Percentiles rank a stretch among this genome's conserved stretches.
Evolutionary conservation across 1,139 yeast genomes (phyloP).

Genomic region (Geotrichum reessii): DNA sequence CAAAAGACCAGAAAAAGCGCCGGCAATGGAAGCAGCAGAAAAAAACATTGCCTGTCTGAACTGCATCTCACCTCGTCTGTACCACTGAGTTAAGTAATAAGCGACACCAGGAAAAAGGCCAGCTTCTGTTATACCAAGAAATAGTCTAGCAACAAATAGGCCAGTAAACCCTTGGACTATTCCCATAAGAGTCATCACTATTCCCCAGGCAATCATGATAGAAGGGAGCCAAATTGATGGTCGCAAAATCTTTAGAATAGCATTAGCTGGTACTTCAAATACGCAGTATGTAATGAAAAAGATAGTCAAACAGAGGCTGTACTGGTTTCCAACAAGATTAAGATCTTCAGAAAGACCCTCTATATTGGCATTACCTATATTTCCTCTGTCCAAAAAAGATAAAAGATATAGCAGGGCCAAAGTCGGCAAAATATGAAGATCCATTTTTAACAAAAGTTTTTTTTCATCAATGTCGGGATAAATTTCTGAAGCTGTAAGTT

Average conservation of each 20-base stretch:
- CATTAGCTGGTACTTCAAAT: constrained; percentile 49
- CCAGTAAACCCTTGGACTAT: constrained; percentile 41
- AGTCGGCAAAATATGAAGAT: constrained; percentile 25
- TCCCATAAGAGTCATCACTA: constrained; percentile 45
- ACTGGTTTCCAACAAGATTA: constrained; percentile 43
- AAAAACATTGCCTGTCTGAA: constrained; percentile 55
- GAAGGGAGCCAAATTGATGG: constrained; percentile 43
- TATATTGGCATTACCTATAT: constrained; percentile 55
- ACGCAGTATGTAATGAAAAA: constrained; percentile 50
- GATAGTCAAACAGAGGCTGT: constrained; percentile 49
- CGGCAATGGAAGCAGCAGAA: constrained; percentile 45
- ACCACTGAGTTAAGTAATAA: constrained; percentile 32
- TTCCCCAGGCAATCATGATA: constrained; percentile 51
- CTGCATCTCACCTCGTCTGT: constrained; percentile 41
- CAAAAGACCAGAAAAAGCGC: constrained; percentile 49
- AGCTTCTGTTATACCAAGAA: constrained; percentile 31
- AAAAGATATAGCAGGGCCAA: constrained; percentile 47
- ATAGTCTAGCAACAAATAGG: constrained; percentile 44
- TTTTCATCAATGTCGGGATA: constrained; percentile 12
- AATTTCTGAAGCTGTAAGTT: constrained; percentile 12
- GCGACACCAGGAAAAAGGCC: constrained; percentile 33
- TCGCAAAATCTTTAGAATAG: constrained; percentile 34
- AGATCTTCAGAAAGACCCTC: constrained; percentile 52
- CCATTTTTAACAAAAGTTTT: constrained; percentile 23
- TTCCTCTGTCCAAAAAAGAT: constrained; percentile 53